Evolutionary conservation across 768 basidiomycete species (phyloP).

Genomic region (Mycena alexandri): DNA sequence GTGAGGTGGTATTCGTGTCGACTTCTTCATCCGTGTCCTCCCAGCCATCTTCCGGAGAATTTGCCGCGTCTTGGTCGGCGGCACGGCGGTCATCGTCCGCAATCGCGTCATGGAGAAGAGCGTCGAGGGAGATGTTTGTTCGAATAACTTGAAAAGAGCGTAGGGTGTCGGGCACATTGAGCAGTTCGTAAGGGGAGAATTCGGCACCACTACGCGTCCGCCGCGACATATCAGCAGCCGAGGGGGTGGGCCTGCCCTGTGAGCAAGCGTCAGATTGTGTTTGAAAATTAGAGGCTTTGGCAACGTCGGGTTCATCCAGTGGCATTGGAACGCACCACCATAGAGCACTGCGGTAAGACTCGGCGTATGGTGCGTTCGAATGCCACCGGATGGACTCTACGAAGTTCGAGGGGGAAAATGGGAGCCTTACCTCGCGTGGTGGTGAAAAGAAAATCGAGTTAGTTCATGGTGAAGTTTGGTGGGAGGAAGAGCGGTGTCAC

Average conservation of each 20-base stretch:
- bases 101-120: neutral
- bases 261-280: neutral
- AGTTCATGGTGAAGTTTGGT: too few species aligned
- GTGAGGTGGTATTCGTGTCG: neutral
- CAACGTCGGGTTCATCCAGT: too few species aligned
- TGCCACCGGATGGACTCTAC: too few species aligned
- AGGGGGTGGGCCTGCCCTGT: neutral
- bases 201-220: neutral
- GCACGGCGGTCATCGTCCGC: neutral
- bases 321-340: too few species aligned
- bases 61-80: neutral
- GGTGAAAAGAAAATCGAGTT: too few species aligned
- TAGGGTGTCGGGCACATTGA: neutral
- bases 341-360: too few species aligned
- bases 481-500: too few species aligned
- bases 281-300: neutral
- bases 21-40: neutral
- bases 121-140: neutral
- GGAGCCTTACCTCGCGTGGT: too few species aligned
- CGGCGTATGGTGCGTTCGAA: too few species aligned
- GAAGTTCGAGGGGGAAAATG: too few species aligned
- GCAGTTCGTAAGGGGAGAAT: constrained; percentile 6
- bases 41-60: neutral
- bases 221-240: neutral
- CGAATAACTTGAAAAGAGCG: neutral